Evolutionary conservation across 306 rosid genomes (phyloP), one percentile per base, ranked within the genome.

Genomic region (Corylus heterophylla): DNA sequence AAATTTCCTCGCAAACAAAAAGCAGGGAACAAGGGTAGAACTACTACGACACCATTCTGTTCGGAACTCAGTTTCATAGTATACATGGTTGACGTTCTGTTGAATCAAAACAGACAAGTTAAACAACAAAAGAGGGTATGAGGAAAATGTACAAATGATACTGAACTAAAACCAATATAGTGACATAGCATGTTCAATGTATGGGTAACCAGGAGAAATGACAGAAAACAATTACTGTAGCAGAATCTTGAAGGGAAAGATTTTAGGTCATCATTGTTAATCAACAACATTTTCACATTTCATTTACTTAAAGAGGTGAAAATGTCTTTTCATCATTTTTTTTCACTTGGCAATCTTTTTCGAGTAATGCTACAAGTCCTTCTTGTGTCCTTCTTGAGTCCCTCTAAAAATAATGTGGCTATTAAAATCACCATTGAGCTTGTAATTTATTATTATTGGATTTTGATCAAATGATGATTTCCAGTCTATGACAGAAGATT

Each of bases 11-110:
- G 98, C 97, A 59, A 91, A 93, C 42, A 95, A 50, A 83, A 95
- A 95, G 77, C 99, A 95, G 1, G 98, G 94, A 82, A 83, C 96
- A 0, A 82, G 73, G 55, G 91, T 91, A 27, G 92, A 85, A 80
- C 93, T 95, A 70, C 76, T 63, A 48, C 81, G 88, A 76, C 99
- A 95, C 99, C 99, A 95, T 83, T 95, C 99, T 67, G 89, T 92
- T 76, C 99, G 81, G 88, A 39, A 91, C 74, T 95, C 99, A 0
- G 92, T 89, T 83, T 80, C 96, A 63, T 91, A 95, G 82, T 95
- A 84, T 77, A 95, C 89, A 87, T 95, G 98, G 87, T 81, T 87
- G 85, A 92, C 78, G 29, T 73, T 92, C 99, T 95, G 95, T 86
- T 59, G 61, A 48, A 78, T 35, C 12, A 69, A 75, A 55, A 42